Evolutionary conservation across 306 rosid species (phyloP).

Genomic region (Quercus berberidifolia): DNA sequence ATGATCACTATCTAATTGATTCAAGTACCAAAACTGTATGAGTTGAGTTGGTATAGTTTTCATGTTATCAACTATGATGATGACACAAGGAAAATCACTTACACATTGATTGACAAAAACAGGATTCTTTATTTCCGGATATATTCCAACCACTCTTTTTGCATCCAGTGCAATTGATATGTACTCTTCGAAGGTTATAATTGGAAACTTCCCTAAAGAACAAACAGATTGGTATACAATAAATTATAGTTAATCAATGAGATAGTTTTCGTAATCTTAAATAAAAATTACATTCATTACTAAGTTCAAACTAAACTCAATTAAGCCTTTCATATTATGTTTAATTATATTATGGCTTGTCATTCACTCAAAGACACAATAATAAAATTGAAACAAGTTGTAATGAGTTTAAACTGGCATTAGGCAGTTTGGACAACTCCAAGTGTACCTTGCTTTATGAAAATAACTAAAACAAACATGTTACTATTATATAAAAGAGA

Average conservation of each 20-base stretch:
- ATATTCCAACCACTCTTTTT: constrained; percentile 88
- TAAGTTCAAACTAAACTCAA: no score
- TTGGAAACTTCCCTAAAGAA: constrained; percentile 59
- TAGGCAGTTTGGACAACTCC: no score
- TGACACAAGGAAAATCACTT: constrained; percentile 36
- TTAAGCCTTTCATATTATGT: no score
- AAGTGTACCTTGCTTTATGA: no score
- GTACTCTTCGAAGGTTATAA: constrained; percentile 85
- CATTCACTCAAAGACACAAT: no score
- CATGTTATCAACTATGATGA: no score
- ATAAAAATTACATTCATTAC: background rate
- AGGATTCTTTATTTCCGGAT: constrained; percentile 90
- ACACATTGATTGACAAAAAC: constrained; percentile 70
- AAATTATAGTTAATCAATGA: background rate
- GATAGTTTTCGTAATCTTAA: background rate
- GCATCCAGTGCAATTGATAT: constrained; percentile 79
- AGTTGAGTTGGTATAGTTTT: background rate
- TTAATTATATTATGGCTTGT: no score
- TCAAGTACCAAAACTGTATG: background rate
- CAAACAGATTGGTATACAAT: background rate
- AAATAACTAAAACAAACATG: no score
- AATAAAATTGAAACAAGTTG: no score
- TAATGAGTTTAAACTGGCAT: no score
- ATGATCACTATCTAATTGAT: background rate
- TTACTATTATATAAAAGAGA: no score